Evolutionary conservation across 2,329 filamentous ascomycete species (phyloP).

Genomic region (Calonectria ilicicola): DNA sequence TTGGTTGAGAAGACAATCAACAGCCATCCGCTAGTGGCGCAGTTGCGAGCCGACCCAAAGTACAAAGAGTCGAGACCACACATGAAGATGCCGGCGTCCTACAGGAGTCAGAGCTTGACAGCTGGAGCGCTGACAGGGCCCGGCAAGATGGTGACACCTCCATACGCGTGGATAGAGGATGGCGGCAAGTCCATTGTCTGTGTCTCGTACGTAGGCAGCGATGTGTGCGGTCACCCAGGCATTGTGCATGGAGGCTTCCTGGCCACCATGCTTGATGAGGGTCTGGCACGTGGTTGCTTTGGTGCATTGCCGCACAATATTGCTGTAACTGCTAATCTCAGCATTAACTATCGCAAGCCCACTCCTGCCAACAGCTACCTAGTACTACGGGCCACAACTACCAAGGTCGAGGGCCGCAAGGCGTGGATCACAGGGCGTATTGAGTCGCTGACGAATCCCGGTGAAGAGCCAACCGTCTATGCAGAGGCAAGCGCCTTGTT

Average conservation of each 20-base stretch:
- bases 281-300: conserved; percentile 89
- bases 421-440: conserved; percentile 92
- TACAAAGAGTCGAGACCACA: conserved; percentile 86
- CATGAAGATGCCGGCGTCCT: conserved; percentile 80
- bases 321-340: conserved; percentile 88
- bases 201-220: conserved; percentile 81
- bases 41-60: conserved; percentile 74
- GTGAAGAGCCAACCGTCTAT: conserved; percentile 74
- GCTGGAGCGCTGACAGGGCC: conserved; percentile 82
- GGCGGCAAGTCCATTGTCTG: conserved; percentile 77
- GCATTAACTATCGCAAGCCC: conserved; percentile 84
- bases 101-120: conserved; percentile 83
- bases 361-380: conserved; percentile 81
- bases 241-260: conserved; percentile 92
- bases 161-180: conserved; percentile 80
- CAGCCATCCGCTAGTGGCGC: conserved; percentile 78
- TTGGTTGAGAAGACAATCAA: conserved; percentile 81
- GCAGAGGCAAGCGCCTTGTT: conserved; percentile 90
- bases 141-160: conserved; percentile 83
- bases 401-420: conserved; percentile 90
- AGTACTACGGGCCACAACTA: conserved; percentile 83
- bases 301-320: conserved; percentile 87
- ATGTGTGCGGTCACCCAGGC: conserved; percentile 89
- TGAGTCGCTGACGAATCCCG: conserved; percentile 76
- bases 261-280: conserved; percentile 94